Conservation (phyloP, 495 filamentous ascomycete species). For the Tetracladium setigerum region DNA sequence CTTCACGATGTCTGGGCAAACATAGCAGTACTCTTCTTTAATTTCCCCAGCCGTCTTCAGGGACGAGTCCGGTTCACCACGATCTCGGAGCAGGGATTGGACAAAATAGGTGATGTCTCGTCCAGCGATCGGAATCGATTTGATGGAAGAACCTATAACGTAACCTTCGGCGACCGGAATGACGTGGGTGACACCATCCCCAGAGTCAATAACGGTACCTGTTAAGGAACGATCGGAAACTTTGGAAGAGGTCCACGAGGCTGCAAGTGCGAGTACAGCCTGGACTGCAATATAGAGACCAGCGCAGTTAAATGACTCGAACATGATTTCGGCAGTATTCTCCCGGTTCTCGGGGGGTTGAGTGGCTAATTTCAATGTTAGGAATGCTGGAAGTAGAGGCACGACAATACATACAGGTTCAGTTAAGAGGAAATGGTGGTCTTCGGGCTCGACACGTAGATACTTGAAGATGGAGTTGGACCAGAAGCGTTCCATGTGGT, state of each 20-base stretch:
- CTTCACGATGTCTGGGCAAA: constrained; percentile 96
- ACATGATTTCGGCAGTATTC: constrained; percentile 99
- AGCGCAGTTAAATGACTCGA: constrained; percentile 98
- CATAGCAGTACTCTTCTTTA: constrained; percentile 97
- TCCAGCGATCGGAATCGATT: constrained; percentile 95
- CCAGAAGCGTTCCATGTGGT: constrained; percentile 99
- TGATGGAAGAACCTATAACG: constrained; percentile 97
- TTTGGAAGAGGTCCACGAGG: constrained; percentile 97
- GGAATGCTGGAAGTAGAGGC: constrained; percentile 1
- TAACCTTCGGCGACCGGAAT: constrained; percentile 98
- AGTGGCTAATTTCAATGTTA: constrained; percentile 57
- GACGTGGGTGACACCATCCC: constrained; percentile 97
- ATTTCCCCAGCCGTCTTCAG: constrained; percentile 96
- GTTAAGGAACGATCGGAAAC: constrained; percentile 95
- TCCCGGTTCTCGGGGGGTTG: constrained; percentile 98
- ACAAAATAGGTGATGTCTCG: constrained; percentile 98
- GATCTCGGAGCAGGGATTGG: constrained; percentile 89
- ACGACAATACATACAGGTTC: constrained; percentile 65
- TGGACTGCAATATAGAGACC: constrained; percentile 98
- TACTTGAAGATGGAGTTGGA: constrained; percentile 99
- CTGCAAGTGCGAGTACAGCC: constrained; percentile 90
- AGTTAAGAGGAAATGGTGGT: constrained; percentile 95
- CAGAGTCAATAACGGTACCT: constrained; percentile 94
- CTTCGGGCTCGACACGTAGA: constrained; percentile 93
- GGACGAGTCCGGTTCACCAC: constrained; percentile 92